Base-by-base conservation (phyloP, 139 green algal genomes). In the Asterochloris erici region DNA sequence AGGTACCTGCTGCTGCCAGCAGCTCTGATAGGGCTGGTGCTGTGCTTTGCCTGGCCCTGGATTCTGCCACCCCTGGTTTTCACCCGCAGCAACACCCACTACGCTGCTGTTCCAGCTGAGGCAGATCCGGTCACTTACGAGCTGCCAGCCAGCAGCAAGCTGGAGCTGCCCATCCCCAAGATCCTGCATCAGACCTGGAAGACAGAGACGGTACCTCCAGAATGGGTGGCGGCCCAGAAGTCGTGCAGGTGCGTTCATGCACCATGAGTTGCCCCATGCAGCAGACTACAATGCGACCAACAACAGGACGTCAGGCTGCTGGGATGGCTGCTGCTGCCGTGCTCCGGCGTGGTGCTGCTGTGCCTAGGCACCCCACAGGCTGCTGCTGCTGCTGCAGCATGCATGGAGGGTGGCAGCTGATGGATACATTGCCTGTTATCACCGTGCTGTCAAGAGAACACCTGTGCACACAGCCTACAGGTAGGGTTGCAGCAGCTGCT, bases 131-230 rank as follows among this genome's bases (percentile, higher is more conserved):
- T 77, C 71, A 47, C 71, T 29, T 77, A 60, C n/a, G 71, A 29
- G 26, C 19, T 77, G 71, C 19, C 16, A 29, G 71, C 71, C 4
- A 4, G 26, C 71, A 16, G 71, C 71, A 38, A 28, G 23, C n/a
- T 77, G 71, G 14, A 77, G 71, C 26, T 38, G 14, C n/a, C 68
- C 19, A 85, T 93, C n/a, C 89, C 89, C 10, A 84, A 82, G 64
- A 81, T 93, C 61, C 82, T 93, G n/a, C 89, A 93, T 70, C 89
- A 93, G 68, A 93, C 88, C 24, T 93, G 89, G 89, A 86, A 89
- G 79, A 79, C 60, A 12, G 54, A 69, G 4, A 28, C 88, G 38
- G 60, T 93, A 12, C 89, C 89, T 12, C 70, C 83, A 38, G 84
- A 88, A 68, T 93, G 88, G 88, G 24, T 71, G 63, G 76, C 77